These are phyloP conservation scores for Dendrothele bispora DNA, from an alignment of 768 basidiomycete genomes.

Conservation along the genomic window DNA sequence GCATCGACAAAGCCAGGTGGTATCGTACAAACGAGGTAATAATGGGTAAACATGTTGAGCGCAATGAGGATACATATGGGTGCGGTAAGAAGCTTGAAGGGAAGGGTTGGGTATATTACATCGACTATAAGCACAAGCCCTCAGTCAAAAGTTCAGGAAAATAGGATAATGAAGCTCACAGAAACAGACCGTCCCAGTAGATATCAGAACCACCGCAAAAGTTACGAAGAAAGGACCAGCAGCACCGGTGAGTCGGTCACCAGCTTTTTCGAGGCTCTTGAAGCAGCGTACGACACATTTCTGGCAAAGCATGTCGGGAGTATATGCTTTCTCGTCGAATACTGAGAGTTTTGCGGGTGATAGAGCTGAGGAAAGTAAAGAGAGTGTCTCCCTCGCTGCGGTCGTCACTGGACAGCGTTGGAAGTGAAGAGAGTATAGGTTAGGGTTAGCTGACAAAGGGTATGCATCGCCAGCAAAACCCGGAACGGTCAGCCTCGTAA, in stretches of 20 bases:
- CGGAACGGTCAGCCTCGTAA: too few relatives aligned
- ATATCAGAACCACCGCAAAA: constrained; percentile 74
- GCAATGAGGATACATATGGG: constrained; percentile 77
- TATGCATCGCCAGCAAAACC: too few relatives aligned
- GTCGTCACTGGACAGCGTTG: too few relatives aligned
- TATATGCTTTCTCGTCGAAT: too few relatives aligned
- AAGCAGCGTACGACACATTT: constrained; percentile 52
- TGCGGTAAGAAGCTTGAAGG: constrained; percentile 55
- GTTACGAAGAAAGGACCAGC: constrained; percentile 90
- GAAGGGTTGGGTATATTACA: constrained; percentile 68
- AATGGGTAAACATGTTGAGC: constrained; percentile 76
- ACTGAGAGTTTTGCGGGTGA: too few relatives aligned
- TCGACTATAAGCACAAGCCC: constrained; percentile 54
- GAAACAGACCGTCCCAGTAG: constrained; percentile 70
- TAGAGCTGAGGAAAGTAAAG: too few relatives aligned
- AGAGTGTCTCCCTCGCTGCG: too few relatives aligned
- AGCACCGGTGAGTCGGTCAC: constrained; percentile 81
- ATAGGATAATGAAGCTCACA: constrained; percentile 51
- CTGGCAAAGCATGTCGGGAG: constrained; percentile 50
- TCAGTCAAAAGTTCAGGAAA: neutral
- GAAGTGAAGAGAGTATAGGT: too few relatives aligned
- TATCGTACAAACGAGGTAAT: constrained; percentile 82
- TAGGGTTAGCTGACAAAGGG: too few relatives aligned
- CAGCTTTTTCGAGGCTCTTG: constrained; percentile 65
- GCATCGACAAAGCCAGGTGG: constrained; percentile 79